Evolutionary conservation across 495 filamentous ascomycete species (phyloP).

Genomic region (Trichoderma parareesei): DNA sequence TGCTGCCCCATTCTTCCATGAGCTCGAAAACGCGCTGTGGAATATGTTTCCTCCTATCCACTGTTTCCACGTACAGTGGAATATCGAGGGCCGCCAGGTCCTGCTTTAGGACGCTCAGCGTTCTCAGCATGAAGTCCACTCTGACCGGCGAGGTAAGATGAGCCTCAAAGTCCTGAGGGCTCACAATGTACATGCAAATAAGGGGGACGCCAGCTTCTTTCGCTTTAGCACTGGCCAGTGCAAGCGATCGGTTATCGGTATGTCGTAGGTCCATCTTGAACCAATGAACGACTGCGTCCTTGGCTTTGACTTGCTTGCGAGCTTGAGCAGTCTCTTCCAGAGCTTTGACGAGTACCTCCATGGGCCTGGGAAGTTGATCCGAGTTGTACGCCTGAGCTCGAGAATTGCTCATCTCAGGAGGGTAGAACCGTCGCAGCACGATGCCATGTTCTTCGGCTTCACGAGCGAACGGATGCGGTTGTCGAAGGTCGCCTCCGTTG

Average conservation of each 20-base stretch:
- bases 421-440: constrained; percentile 74
- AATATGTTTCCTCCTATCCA: constrained; percentile 56
- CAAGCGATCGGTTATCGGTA: constrained; percentile 65
- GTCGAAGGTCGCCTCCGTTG: constrained; percentile 21
- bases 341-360: constrained; percentile 50
- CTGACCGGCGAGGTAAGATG: constrained; percentile 64
- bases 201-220: constrained; percentile 56
- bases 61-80: constrained; percentile 67
- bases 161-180: constrained; percentile 78
- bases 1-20: constrained; percentile 65
- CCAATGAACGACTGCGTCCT: constrained; percentile 76
- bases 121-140: constrained; percentile 73
- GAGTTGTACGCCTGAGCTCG: constrained; percentile 64
- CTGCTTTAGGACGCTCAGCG: constrained; percentile 52
- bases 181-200: constrained; percentile 71
- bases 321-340: constrained; percentile 41
- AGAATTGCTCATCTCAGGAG: constrained; percentile 71
- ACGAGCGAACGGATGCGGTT: constrained; percentile 33
- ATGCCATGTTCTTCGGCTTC: constrained; percentile 59
- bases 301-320: constrained; percentile 39
- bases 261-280: constrained; percentile 77
- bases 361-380: constrained; percentile 58
- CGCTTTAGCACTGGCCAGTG: constrained; percentile 58
- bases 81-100: constrained; percentile 68
- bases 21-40: constrained; percentile 59